These are phyloP conservation scores for Ampelocalamus luodianensis DNA, from an alignment of 176 grass and related monocot genomes.

Conservation along the genomic window DNA sequence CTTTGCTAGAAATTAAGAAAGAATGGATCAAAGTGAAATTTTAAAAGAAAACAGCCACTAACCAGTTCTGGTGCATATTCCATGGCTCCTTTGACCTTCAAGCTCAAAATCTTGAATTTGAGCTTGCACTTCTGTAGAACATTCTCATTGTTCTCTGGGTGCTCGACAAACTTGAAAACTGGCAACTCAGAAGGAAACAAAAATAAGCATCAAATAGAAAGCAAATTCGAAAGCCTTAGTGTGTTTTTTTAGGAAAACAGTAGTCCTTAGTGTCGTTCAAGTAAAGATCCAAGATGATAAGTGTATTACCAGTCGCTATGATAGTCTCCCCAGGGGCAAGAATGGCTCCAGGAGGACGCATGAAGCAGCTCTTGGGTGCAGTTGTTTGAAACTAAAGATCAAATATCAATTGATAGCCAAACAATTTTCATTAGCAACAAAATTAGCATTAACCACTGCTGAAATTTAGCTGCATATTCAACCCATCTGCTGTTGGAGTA, in stretches of 20 bases:
- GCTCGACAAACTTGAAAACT: constrained; percentile 99
- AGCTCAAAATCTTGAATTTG: constrained; percentile 99
- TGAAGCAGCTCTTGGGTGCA: constrained; percentile 96
- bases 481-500: constrained; percentile 6
- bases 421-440: constrained; percentile 28
- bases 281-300: constrained; percentile 32
- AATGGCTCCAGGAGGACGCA: constrained; percentile 95
- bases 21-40: not conserved
- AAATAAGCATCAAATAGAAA: constrained; percentile 31
- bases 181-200: constrained; percentile 38
- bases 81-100: constrained; percentile 97
- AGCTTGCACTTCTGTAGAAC: constrained; percentile 80
- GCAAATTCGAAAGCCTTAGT: constrained; percentile 26
- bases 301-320: constrained; percentile 80
- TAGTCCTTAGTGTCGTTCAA: constrained; percentile 18
- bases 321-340: constrained; percentile 95
- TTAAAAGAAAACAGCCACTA: constrained; percentile 17
- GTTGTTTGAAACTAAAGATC: constrained; percentile 95
- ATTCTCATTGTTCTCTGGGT: constrained; percentile 96
- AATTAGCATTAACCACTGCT: constrained; percentile 24
- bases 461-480: not conserved
- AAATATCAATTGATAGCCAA: constrained; percentile 45
- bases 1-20: constrained; percentile 35
- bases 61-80: constrained; percentile 97
- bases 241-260: not conserved